Conservation (phyloP, 768 basidiomycete species). For the Asterophora lycoperdoides region DNA sequence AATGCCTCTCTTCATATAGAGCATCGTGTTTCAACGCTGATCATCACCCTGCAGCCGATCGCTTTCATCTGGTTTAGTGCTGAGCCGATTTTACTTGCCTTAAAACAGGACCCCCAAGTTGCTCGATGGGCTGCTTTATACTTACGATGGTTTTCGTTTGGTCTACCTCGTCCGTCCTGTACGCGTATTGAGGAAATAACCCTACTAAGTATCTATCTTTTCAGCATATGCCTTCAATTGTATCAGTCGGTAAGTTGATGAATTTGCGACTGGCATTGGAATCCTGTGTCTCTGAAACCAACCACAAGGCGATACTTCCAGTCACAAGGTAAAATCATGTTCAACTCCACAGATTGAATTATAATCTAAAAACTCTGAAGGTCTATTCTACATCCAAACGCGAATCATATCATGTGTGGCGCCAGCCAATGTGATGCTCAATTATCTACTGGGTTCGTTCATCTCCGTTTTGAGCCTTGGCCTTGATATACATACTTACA, state of each 20-base stretch:
- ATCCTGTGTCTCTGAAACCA: not conserved
- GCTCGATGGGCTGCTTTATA: conserved; percentile 72
- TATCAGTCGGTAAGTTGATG: conserved; percentile 35
- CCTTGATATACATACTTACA: not conserved
- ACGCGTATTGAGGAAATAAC: conserved; percentile 3
- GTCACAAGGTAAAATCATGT: conserved; percentile 64
- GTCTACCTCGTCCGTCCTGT: conserved; percentile 55
- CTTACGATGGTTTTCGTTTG: conserved; percentile 67
- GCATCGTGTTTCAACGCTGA: conserved; percentile 15
- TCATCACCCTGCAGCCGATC: conserved; percentile 43
- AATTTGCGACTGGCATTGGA: not conserved
- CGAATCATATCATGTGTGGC: conserved; percentile 76
- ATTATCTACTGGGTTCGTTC: conserved; percentile 68
- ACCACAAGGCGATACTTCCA: conserved; percentile 64
- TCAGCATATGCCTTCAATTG: conserved; percentile 46
- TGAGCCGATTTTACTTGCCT: conserved; percentile 67
- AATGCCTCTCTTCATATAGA: conserved; percentile 6
- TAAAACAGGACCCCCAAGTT: conserved; percentile 80
- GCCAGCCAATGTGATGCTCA: conserved; percentile 77
- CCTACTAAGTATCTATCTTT: not conserved
- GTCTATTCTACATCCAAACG: conserved; percentile 83
- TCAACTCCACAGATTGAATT: not conserved
- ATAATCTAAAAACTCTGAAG: conserved; percentile 25
- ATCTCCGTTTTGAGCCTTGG: not conserved
- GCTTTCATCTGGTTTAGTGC: conserved; percentile 76